Evolutionary conservation across 2,329 filamentous ascomycete species (phyloP).

Genomic region (Neofusicoccum kwambonambiense): DNA sequence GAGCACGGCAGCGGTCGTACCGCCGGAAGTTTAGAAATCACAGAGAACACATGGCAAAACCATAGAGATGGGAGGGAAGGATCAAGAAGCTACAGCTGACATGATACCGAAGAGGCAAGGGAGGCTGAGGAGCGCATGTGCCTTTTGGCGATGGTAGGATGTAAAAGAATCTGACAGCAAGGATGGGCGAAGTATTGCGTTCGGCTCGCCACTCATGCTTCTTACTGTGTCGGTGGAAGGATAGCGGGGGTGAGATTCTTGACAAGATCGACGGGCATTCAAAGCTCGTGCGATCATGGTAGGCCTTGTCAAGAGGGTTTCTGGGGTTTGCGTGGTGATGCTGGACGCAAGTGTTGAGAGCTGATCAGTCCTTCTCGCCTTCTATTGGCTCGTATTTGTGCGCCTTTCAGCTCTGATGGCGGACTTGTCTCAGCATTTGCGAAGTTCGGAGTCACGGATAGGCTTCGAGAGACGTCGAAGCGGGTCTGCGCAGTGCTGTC

Average conservation of each 20-base stretch:
- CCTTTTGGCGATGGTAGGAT: neutral
- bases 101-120: neutral
- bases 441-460: neutral
- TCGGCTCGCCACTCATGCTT: constrained; percentile 1
- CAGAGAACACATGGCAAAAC: neutral
- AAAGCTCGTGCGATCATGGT: neutral
- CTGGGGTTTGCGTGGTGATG: neutral
- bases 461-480: neutral
- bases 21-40: neutral
- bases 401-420: neutral
- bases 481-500: neutral
- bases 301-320: neutral
- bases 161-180: constrained; percentile 1
- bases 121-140: neutral
- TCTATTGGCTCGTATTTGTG: neutral
- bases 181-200: neutral
- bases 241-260: neutral
- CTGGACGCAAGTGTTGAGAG: neutral
- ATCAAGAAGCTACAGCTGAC: constrained; percentile 10
- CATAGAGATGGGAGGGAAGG: neutral
- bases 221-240: neutral
- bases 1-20: neutral
- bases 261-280: neutral
- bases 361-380: neutral
- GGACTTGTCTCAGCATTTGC: neutral